Evolutionary conservation across 2,329 filamentous ascomycete genomes (phyloP), one percentile per base, ranked within the genome.

Genomic region (Zarea fungicola): DNA sequence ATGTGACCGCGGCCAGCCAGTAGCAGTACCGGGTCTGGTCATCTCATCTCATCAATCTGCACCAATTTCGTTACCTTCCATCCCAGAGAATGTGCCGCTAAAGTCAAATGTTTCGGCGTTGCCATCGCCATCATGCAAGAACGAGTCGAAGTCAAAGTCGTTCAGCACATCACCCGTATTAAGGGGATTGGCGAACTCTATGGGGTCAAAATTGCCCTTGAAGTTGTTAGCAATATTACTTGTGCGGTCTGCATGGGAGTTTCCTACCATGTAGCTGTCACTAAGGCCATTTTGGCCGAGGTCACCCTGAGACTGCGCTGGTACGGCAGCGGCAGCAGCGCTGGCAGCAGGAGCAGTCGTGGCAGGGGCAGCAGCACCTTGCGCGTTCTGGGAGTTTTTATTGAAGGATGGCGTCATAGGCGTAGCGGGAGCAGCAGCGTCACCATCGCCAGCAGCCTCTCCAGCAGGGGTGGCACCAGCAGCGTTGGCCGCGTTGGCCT

Each of bases 131-230:
- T 76, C 73, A 54, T 85, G 80, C 7, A 85, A 67, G 69, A 85
- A 85, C 2, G 81, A 83, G 62, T 85, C 82, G 56, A 85, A 73
- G 54, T 85, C 82, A 57, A 85, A 85, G 55, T 83, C 81, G 57
- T 80, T 80, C 41, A 85, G 69, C 29, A 84, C 81, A 59, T 84
- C 76, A 47, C 66, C 67, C 6, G 73, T 72, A 52, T 71, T 69
- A 22, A 76, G 62, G 2, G 79, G 76, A 54, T 81, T 78, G 48
- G 75, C 71, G 60, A 81, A 77, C 49, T 77, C 77, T 65, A 84
- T 73, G 34, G 56, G 45, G 37, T 60, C 61, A 48, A 79, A 79
- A 50, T 75, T 71, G 61, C 68, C 68, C 62, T 70, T 50, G 8
- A 47, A 13, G 11, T 10, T 22, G 39, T 54, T 47, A 59, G 58